Base-by-base conservation (phyloP, 768 basidiomycete species). In the Dendrothele bispora region DNA sequence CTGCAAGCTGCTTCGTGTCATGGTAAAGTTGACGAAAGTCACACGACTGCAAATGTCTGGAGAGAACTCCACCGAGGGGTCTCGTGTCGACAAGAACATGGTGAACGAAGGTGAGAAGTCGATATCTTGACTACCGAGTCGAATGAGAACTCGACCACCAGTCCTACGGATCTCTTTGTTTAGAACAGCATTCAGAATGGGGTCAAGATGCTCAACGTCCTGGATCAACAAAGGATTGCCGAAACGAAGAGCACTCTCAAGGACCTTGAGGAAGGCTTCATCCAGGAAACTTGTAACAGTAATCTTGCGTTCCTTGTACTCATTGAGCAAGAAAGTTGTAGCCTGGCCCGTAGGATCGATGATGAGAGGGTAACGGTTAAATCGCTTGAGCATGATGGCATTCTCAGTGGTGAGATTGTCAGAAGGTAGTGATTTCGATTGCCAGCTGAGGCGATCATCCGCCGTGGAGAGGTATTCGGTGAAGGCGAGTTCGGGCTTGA, bases 61-160 rank as follows among this genome's bases (percentile, higher is more conserved):
- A 11, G 95, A 91, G 69, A 99, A 98, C 59, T 98, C 94, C 52
- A 97, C 88, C 0, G 95, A 95, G 2, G 97, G 95, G 65, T 99
- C 95, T 18, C 97, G 76, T 10, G 97, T 99, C 2, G 95, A 91
- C 36, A 99, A 77, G 82, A 99, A 99, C 92, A 99, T 95, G 5
- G 92, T 97, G 77, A 99, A 99, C n/a, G 97, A 86, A 5, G 97
- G 97, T 0, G 97, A 99, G 65, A 98, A 98, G 64, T 99, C 97
- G 65, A 99, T 98, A 56, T 99, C 97, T 71, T 99, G 97, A 61
- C 79, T 98, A 4, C 97, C 95, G 18, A 98, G 75, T 29, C 97
- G 91, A 53, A 99, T 97, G 32, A 98, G 82, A 12, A 98, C 94
- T 65, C 97, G 92, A 35, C 97, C 97, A 35, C 97, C 97, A 2